Evolutionary conservation across 192 early-diverging fungal species (phyloP), one percentile per base, ranked within the genome.

Genomic region (Haplosporangium gracile): DNA sequence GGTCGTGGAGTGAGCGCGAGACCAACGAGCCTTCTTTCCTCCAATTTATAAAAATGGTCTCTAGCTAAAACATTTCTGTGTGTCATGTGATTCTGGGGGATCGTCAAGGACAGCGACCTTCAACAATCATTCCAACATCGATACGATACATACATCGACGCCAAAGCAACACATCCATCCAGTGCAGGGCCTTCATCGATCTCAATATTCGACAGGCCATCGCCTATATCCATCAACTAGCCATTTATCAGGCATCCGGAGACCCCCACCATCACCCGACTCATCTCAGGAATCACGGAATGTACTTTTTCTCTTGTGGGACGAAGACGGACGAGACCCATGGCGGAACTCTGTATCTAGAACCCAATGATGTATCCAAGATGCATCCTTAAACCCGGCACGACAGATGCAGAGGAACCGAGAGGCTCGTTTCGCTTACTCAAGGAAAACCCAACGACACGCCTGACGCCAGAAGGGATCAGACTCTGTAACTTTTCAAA

Each of bases 1-100:
- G 39, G 26, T 72, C 49, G 57, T 57, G 57, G 53, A 70, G 34
- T 0, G 32, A 1, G 49, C 49, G 74, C 39, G 39, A 39, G 68
- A 60, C 40, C n/a, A 53, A 36, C 36, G 74, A 77, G 53, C 81
- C 81, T 82, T 77, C 81, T 82, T 77, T 82, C 75, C 51, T 65
- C 76, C 75, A 77, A 73, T 77, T 77, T 74, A 77, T 71, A 70
- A 81, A 81, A 81, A 81, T 81, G 80, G 80, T 81, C 80, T 70
- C 73, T 81, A 43, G 43, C 42, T 73, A 36, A 51, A 51, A 24
- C 7, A 47, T 24, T 68, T 55, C 45, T 74, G 34, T 39, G 26
- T 74, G 68, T 81, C 80, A 81, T 81, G 80, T 81, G 80, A 80
- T 36, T 60, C 5, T 45, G 10, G 18, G 57, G 29, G 63, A 0